Conservation (phyloP, 225 moss, liverwort and hornwort genomes). For the Antitrichia curtipendula region DNA sequence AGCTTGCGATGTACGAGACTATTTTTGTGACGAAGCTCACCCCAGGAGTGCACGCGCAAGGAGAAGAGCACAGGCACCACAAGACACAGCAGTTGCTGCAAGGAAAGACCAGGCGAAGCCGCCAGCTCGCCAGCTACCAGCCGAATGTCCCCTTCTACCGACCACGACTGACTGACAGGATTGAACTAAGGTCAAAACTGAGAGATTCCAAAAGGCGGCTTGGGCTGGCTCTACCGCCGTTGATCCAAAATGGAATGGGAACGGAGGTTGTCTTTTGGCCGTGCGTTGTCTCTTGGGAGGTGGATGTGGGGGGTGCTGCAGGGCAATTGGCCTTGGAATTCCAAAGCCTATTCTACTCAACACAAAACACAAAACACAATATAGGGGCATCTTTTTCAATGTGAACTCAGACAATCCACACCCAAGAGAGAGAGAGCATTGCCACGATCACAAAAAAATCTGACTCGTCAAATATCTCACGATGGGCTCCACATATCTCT, state of each 20-base stretch:
- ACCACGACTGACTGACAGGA: neutral
- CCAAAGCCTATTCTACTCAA: neutral
- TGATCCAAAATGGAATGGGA: no score
- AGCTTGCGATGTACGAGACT: no score
- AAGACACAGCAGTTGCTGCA: neutral
- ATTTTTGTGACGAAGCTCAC: neutral
- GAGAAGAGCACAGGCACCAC: no score
- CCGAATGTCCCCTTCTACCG: neutral
- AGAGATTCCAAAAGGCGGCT: neutral
- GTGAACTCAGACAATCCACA: neutral
- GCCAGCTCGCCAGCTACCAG: no score
- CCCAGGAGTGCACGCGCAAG: neutral
- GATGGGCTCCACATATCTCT: no score
- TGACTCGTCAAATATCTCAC: no score
- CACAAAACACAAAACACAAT: no score
- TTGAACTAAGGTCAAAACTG: neutral
- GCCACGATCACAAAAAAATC: no score
- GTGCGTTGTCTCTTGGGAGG: neutral
- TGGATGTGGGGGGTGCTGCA: no score
- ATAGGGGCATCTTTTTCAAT: no score
- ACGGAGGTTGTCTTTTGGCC: neutral
- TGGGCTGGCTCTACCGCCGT: neutral
- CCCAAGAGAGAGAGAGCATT: no score
- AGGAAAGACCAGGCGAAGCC: neutral
- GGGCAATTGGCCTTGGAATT: neutral